Conservation (phyloP, 2,329 filamentous ascomycete species). For the Diaporthe citri region DNA sequence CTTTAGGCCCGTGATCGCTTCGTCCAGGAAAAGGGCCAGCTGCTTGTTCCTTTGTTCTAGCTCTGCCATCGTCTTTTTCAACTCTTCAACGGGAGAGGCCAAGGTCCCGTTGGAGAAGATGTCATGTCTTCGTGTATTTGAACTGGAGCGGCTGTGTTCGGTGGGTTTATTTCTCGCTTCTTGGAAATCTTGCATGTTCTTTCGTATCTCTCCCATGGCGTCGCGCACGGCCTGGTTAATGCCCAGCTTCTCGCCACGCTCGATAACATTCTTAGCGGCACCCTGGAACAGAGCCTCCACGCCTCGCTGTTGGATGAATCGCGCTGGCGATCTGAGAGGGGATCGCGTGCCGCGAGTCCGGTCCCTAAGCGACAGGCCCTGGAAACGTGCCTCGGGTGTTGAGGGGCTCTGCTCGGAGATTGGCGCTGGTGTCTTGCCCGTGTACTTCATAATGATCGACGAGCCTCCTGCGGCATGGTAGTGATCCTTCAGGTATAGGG, state of each 20-base stretch:
- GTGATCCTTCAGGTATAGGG: constrained; percentile 78
- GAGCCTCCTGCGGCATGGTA: constrained; percentile 72
- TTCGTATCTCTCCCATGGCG: constrained; percentile 82
- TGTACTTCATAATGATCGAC: constrained; percentile 79
- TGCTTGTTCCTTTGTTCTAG: constrained; percentile 76
- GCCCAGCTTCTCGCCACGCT: constrained; percentile 80
- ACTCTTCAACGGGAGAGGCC: constrained; percentile 46
- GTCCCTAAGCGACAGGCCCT: constrained; percentile 54
- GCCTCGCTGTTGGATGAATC: constrained; percentile 67
- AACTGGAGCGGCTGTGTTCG: constrained; percentile 47
- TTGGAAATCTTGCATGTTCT: constrained; percentile 79
- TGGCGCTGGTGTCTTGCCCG: constrained; percentile 62
- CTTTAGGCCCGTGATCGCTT: constrained; percentile 74
- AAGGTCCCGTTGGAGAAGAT: constrained; percentile 40
- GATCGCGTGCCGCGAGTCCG: constrained; percentile 57
- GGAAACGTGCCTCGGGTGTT: constrained; percentile 51
- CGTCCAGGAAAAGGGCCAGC: constrained; percentile 76
- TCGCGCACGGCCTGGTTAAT: constrained; percentile 86
- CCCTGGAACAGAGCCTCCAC: constrained; percentile 81
- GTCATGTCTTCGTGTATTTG: constrained; percentile 47
- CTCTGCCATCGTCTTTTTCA: constrained; percentile 54
- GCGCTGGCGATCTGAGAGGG: constrained; percentile 60
- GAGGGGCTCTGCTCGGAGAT: constrained; percentile 45
- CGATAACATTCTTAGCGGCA: constrained; percentile 80
- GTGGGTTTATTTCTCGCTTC: constrained; percentile 55